Base-by-base conservation (phyloP, 441 rosid species). In the Manihot esculenta region DNA sequence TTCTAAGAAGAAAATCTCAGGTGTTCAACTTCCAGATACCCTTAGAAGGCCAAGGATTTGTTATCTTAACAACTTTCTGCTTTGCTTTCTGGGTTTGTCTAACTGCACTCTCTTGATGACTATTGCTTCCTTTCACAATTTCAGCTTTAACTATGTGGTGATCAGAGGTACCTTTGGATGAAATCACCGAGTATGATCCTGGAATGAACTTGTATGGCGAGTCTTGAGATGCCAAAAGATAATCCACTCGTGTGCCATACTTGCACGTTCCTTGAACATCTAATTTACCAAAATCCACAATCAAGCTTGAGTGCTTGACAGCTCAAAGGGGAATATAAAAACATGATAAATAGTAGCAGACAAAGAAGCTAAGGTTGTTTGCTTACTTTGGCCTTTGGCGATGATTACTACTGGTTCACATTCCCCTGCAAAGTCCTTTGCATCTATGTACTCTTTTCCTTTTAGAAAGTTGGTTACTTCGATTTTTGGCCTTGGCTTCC, bases 91-190 rank as follows among this genome's bases (percentile, higher is more conserved):
- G 55, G 47, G 67, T 72, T 2, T 60, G 66, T 70, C 69, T 58
- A 10, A 50, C 74, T 57, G 68, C 72, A 58, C 67, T 81, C 58
- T 69, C 81, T 42, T 75, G 77, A 69, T 62, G 41, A 53, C 67
- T 74, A 38, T 74, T 73, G 33, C 75, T 56, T 24, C 54, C 77
- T 74, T 77, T 83, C 27, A 69, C 78, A 24, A 94, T 57, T 35
- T 91, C 96, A 17, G 78, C 98, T 81, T 87, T 87, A 59, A 91
- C 97, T 42, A 94, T 89, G 79, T 94, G 98, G 69, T 91, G 98
- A 85, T 94, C 98, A 24, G 97, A 94, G 7, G 97, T 94, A 23
- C 96, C 98, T 73, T 93, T 88, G 6, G 97, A 93, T 47, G 98
- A 93, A 45, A 91, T 68, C 59, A 89, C 97, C 0, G 97, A 87